Conservation (phyloP, 495 filamentous ascomycete species). For the Podospora didyma region DNA sequence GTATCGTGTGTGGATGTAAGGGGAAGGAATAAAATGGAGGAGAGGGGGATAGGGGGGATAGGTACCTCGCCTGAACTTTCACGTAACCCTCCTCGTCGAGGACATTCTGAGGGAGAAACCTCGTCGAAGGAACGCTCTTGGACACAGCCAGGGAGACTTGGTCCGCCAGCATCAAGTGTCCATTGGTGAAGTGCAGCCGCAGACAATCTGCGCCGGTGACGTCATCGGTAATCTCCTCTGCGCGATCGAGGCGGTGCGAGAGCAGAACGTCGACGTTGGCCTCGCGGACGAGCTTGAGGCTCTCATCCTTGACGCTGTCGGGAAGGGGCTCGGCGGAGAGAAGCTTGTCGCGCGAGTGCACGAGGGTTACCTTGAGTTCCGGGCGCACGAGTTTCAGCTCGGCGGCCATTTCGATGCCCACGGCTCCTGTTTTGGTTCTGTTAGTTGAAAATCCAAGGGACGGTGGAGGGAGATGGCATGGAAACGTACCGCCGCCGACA, state of each 20-base stretch:
- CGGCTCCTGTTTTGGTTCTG: conserved; percentile 44
- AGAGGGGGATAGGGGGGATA: too few relatives aligned
- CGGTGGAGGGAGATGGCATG: not conserved
- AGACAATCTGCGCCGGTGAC: conserved; percentile 23
- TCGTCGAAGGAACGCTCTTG: conserved; percentile 48
- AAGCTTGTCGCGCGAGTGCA: conserved; percentile 61
- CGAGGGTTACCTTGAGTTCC: conserved; percentile 53
- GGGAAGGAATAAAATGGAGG: not conserved
- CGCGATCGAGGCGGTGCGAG: conserved; percentile 38
- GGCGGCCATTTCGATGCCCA: conserved; percentile 68
- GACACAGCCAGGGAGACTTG: conserved; percentile 60
- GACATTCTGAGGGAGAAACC: conserved; percentile 45
- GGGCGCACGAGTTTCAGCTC: conserved; percentile 62
- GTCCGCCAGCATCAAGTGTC: conserved; percentile 47
- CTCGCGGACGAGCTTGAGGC: conserved; percentile 46
- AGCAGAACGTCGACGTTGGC: conserved; percentile 56
- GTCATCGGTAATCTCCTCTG: conserved; percentile 25
- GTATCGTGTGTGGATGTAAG: not conserved
- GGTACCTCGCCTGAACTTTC: conserved; percentile 41
- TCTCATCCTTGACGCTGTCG: conserved; percentile 56
- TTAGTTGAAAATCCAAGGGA: not conserved
- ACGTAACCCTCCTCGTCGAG: conserved; percentile 56
- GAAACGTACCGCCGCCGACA: conserved; percentile 47
- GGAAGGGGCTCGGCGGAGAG: conserved; percentile 65
- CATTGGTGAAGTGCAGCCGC: conserved; percentile 52